Conservation (phyloP, 768 basidiomycete species). For the Punctularia strigosozonata region DNA sequence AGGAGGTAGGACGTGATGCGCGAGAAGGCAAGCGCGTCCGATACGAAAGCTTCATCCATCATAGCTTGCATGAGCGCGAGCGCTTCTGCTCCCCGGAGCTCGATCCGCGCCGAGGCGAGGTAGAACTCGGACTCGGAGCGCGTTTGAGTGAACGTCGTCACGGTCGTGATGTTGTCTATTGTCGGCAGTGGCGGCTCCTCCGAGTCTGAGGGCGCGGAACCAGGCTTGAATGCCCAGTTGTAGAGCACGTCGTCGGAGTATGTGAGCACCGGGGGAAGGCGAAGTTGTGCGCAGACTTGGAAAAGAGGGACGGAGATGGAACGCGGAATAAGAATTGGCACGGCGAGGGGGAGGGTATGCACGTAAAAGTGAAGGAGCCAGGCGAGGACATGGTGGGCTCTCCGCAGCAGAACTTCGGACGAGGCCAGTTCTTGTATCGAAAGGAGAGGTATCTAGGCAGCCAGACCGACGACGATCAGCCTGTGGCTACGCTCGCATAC, state of each 20-base stretch:
- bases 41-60: slow-evolving; percentile 83
- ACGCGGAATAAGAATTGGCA: slow-evolving; percentile 49
- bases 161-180: slow-evolving; percentile 43
- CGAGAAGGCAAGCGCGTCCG: slow-evolving; percentile 33
- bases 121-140: slow-evolving; percentile 82
- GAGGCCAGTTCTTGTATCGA: slow-evolving; percentile 20
- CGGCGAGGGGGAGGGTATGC: slow-evolving; percentile 23
- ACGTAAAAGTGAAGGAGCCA: slow-evolving; percentile 49
- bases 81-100: slow-evolving; percentile 74
- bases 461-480: slow-evolving; percentile 3
- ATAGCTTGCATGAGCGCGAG: slow-evolving; percentile 77
- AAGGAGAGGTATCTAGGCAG: slow-evolving; percentile 28
- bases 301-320: slow-evolving; percentile 67
- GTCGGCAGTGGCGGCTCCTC: slow-evolving; percentile 16
- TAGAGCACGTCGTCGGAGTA: slow-evolving; percentile 90
- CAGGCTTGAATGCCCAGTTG: slow-evolving; percentile 46
- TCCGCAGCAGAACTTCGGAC: slow-evolving; percentile 35
- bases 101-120: slow-evolving; percentile 75
- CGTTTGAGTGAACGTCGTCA: slow-evolving; percentile 67
- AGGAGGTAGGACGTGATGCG: slow-evolving; percentile 50
- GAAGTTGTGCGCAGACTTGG: slow-evolving; percentile 53
- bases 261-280: slow-evolving; percentile 79
- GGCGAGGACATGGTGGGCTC: slow-evolving; percentile 43
- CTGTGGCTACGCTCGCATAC: slow-evolving; percentile 1
- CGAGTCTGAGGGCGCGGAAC: slow-evolving; percentile 4